Evolutionary conservation across 2,329 filamentous ascomycete genomes (phyloP), one percentile per base, ranked within the genome.

Genomic region (Niveomyces coronatus): DNA sequence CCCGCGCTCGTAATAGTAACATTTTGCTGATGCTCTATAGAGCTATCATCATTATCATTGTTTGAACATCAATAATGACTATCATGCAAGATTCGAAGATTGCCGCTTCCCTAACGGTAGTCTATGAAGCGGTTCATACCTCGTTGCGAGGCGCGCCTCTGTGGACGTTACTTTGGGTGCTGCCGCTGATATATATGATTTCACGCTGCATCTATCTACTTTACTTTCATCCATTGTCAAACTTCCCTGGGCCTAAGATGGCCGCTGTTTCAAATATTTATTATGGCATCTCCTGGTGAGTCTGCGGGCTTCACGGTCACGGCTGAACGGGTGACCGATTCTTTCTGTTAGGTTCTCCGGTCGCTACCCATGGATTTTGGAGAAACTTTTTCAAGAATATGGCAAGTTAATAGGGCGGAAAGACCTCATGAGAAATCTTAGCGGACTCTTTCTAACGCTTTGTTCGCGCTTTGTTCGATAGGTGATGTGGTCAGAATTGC

Each of bases 221-320:
- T n/a, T 30, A 30, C 27, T 35, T 35, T 20, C 20, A 35, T 15
- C 32, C 32, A 7, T 15, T 35, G 17, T 18, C 32, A 9, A 35
- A 35, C 13, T 35, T 20, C 22, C 32, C 32, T 5, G 32, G 32
- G 9, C 32, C 32, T 10, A 35, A 35, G 32, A 8, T 35, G 14
- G 32, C 32, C 16, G 32, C 32, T 6, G 32, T 35, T 20, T 35
- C 32, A 13, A 35, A 35, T 16, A 35, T 35, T 15, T 35, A 30
- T 14, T 30, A 30, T n/a, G 15, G 27, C 15, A 70, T 70, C 15
- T 30, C 27, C 9, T 30, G 27, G 27, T 30, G 6, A 14, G 27
- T 16, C 9, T 30, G 6, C 9, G 9, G 9, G 27, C 15, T 30
- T 14, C 15, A 9, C 7, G 27, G n/a, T n/a, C 27, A 30, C 10